phyloP scores from a whole-genome alignment of 2,329 filamentous ascomycete genomes.

The Fusarium praegraminearum region DNA sequence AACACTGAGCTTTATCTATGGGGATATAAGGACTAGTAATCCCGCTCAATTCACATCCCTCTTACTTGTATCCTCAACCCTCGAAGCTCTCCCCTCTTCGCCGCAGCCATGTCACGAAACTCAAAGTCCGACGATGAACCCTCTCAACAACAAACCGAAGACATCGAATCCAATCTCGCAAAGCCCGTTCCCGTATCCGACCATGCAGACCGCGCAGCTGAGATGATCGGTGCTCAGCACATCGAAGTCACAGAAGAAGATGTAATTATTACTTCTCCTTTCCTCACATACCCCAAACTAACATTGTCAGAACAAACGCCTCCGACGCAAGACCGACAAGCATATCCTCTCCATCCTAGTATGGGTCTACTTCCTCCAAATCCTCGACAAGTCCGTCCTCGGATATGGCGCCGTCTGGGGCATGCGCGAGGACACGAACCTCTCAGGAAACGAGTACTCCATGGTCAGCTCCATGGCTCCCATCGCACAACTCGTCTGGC shows the following conservation, averaged over 20 bases:
- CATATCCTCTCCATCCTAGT: conserved; percentile 66
- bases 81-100: background rate
- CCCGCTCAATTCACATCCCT: background rate
- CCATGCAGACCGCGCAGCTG: conserved; percentile 22
- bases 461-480: conserved; percentile 68
- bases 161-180: conserved; percentile 14
- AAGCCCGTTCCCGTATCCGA: background rate
- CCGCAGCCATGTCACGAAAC: conserved; percentile 7
- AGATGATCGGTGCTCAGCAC: conserved; percentile 33
- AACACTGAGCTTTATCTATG: too few relatives aligned
- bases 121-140: conserved; percentile 16
- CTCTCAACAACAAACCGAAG: conserved; percentile 18
- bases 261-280: background rate
- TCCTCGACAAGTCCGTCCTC: conserved; percentile 70
- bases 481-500: conserved; percentile 71
- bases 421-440: conserved; percentile 61
- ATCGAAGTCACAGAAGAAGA: conserved; percentile 37
- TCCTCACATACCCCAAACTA: rapidly evolving
- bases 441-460: conserved; percentile 67
- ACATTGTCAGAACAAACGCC: conserved; percentile 52
- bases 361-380: conserved; percentile 70
- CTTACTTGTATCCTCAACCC: background rate
- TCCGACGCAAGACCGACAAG: conserved; percentile 71
- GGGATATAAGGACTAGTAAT: conserved; percentile 3
- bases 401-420: conserved; percentile 70